A percentile compares a stretch with the other conserved stretches of the same genome.
phyloP scores from a whole-genome alignment of 345 rosid genomes.

The Clausena lansium region DNA sequence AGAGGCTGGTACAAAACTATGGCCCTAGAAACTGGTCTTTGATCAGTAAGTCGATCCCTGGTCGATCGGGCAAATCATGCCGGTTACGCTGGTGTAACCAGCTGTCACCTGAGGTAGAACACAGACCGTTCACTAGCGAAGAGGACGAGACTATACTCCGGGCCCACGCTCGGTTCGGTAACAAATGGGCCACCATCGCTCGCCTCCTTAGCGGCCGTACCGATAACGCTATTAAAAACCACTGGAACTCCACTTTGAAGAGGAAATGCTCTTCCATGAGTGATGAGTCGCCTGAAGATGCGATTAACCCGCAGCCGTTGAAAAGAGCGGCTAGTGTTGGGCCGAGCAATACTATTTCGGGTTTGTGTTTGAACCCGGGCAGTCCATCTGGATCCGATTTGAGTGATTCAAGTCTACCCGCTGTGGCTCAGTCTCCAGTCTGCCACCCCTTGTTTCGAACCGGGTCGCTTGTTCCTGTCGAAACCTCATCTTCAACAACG shows the following conservation, averaged over 20 bases:
- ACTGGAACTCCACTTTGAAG: conserved; percentile 83
- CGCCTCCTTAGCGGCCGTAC: conserved; percentile 76
- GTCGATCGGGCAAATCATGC: conserved; percentile 80
- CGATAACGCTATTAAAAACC: conserved; percentile 78
- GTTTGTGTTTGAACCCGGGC: conserved; percentile 49
- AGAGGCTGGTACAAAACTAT: conserved; percentile 52
- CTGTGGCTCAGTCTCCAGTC: conserved; percentile 36
- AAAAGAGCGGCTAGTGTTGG: conserved; percentile 71
- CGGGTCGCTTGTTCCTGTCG: conserved; percentile 36
- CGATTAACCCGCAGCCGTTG: conserved; percentile 38
- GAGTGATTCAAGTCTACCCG: conserved; percentile 61
- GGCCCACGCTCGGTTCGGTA: conserved; percentile 73
- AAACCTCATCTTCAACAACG: conserved; percentile 32
- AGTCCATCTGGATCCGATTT: conserved; percentile 71
- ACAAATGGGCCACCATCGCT: conserved; percentile 86
- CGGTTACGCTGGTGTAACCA: conserved; percentile 86
- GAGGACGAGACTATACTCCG: conserved; percentile 60
- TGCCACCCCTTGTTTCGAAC: conserved; percentile 39
- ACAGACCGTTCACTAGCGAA: conserved; percentile 62
- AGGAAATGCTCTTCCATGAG: conserved; percentile 52
- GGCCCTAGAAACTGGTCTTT: conserved; percentile 82
- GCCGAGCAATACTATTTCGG: conserved; percentile 37
- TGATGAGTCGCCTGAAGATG: conserved; percentile 30
- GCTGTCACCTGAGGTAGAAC: conserved; percentile 81
- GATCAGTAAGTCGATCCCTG: conserved; percentile 80